These are phyloP conservation scores for Solanum neorickii DNA, from an alignment of 257 asterid genomes.

Conservation along the genomic window DNA sequence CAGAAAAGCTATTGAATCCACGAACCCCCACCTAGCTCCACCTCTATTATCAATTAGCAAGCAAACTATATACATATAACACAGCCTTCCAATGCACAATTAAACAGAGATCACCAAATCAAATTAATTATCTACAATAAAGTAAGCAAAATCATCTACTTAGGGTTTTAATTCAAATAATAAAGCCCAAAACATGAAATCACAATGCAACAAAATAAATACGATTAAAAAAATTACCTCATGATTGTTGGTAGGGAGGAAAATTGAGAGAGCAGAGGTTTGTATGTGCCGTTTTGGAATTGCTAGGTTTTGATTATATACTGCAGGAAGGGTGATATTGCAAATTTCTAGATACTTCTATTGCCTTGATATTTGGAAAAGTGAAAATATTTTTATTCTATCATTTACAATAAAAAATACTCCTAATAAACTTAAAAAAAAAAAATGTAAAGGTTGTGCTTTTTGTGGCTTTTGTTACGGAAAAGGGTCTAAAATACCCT, in stretches of 20 bases:
- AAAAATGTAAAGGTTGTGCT: no score
- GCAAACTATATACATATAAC: background rate
- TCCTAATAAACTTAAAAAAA: no score
- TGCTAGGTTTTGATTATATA: background rate
- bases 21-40: background rate
- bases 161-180: background rate
- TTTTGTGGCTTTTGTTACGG: background rate
- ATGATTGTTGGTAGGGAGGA: background rate
- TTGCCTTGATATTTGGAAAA: background rate
- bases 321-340: background rate
- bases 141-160: background rate
- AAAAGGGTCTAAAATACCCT: no score
- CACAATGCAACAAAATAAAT: background rate
- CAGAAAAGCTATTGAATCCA: background rate
- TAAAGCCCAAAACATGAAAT: background rate
- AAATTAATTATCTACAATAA: background rate
- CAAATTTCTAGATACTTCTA: slow-evolving; percentile 30
- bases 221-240: background rate
- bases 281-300: background rate
- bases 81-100: background rate
- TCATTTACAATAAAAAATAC: no score
- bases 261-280: background rate
- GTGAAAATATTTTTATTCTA: background rate
- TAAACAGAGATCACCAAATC: background rate
- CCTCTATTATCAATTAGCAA: background rate